Percentiles rank a stretch among this genome's conserved stretches.
Evolutionary conservation across 148 eudicot genomes (phyloP).

Genomic region (Cornus florida): DNA sequence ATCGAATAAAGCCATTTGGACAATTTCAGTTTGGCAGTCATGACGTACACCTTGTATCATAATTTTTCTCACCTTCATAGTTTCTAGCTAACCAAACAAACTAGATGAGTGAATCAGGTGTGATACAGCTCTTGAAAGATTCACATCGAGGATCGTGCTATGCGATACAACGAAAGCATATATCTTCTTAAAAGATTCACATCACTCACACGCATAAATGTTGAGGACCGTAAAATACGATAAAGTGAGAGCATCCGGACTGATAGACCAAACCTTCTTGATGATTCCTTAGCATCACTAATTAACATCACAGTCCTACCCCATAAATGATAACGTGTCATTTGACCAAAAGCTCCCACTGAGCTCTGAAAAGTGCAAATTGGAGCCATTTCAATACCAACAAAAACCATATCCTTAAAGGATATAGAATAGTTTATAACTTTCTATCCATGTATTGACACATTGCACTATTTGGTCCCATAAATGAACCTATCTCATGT

Average conservation of each 20-base stretch:
- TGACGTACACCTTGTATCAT: background rate
- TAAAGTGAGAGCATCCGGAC: too few relatives aligned
- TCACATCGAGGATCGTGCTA: too few relatives aligned
- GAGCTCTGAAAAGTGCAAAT: constrained; percentile 13
- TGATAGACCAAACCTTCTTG: too few relatives aligned
- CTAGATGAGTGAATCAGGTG: background rate
- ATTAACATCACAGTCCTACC: background rate
- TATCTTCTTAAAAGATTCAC: too few relatives aligned
- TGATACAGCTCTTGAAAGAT: too few relatives aligned
- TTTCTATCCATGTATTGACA: background rate
- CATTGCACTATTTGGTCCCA: constrained; percentile 6
- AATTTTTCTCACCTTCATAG: background rate
- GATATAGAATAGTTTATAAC: background rate
- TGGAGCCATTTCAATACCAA: constrained; percentile 10
- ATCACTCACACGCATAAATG: too few relatives aligned
- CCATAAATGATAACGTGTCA: constrained; percentile 11
- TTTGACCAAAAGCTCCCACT: background rate
- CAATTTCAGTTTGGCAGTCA: background rate
- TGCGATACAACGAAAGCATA: too few relatives aligned
- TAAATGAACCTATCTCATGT: background rate
- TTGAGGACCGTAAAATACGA: too few relatives aligned
- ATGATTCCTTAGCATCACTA: background rate
- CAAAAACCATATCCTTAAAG: constrained; percentile 6
- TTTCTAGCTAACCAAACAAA: background rate
- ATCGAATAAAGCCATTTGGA: too few relatives aligned